These are phyloP conservation scores for Ambrosiella beaveri DNA, from an alignment of 2,329 filamentous ascomycete species.

Conservation along the genomic window DNA sequence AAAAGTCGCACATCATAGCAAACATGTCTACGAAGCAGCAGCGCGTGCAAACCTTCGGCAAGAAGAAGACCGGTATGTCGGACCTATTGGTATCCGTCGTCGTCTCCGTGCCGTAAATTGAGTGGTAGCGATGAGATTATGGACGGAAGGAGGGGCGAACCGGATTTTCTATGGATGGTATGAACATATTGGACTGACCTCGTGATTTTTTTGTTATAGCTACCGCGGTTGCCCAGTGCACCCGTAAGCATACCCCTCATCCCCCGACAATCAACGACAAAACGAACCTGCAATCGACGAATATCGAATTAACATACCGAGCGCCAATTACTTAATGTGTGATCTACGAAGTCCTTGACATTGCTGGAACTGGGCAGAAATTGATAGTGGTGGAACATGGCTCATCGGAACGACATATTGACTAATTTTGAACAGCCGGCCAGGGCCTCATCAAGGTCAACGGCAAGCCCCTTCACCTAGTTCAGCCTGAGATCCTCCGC, in stretches of 20 bases:
- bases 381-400: neutral
- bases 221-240: slow-evolving; percentile 81
- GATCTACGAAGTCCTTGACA: too few relatives aligned
- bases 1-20: slow-evolving; percentile 21
- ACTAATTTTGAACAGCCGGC: slow-evolving; percentile 20
- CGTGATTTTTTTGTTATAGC: slow-evolving; percentile 20
- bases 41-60: slow-evolving; percentile 97
- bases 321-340: too few relatives aligned
- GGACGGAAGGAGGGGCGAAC: neutral
- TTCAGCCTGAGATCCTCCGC: slow-evolving; percentile 90
- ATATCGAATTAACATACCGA: neutral
- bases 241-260: slow-evolving; percentile 27
- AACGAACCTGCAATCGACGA: slow-evolving; percentile 4
- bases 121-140: neutral
- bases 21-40: slow-evolving; percentile 62
- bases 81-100: neutral
- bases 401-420: slow-evolving; percentile 5
- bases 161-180: neutral
- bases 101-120: neutral
- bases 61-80: slow-evolving; percentile 60
- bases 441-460: slow-evolving; percentile 92
- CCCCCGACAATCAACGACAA: neutral
- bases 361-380: neutral
- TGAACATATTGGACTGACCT: neutral
- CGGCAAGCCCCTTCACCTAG: slow-evolving; percentile 83